A percentile compares a stretch with the other conserved stretches of the same genome.
phyloP scores from a whole-genome alignment of 2,329 filamentous ascomycete genomes.

The Aschersonia sp. region DNA sequence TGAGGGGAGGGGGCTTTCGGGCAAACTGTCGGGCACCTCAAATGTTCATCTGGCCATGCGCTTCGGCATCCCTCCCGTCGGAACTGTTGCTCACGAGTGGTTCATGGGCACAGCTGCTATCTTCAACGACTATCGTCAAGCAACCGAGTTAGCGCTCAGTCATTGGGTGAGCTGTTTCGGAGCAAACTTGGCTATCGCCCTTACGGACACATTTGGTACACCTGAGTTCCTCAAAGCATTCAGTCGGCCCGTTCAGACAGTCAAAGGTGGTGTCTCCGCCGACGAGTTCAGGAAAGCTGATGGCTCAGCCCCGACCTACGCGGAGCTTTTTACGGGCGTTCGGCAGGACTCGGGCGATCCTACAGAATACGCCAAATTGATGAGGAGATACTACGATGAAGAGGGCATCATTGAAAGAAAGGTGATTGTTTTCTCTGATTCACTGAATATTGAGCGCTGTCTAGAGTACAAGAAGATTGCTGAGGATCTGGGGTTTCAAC shows the following conservation, averaged over 20 bases:
- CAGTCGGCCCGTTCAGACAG: constrained; percentile 41
- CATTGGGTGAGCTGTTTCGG: constrained; percentile 93
- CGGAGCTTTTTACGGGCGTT: constrained; percentile 68
- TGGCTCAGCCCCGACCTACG: constrained; percentile 48
- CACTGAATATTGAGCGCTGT: constrained; percentile 79
- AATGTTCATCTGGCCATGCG: constrained; percentile 97
- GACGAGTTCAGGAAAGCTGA: constrained; percentile 25
- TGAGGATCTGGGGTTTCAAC: constrained; percentile 65
- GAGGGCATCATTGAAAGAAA: constrained; percentile 69
- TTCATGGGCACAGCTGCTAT: constrained; percentile 98
- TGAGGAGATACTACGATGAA: constrained; percentile 66
- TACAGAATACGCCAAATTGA: constrained; percentile 59
- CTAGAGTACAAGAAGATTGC: constrained; percentile 78
- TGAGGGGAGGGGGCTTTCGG: constrained; percentile 46
- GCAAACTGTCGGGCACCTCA: constrained; percentile 75
- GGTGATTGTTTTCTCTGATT: constrained; percentile 89
- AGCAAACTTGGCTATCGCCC: constrained; percentile 66
- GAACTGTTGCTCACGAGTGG: constrained; percentile 92
- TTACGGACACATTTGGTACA: constrained; percentile 95
- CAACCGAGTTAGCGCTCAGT: constrained; percentile 69
- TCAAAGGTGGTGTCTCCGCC: constrained; percentile 25
- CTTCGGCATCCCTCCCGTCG: constrained; percentile 69
- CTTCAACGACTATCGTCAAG: constrained; percentile 66
- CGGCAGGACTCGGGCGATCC: constrained; percentile 88
- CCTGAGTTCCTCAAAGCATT: constrained; percentile 78